Conservation (phyloP, 495 filamentous ascomycete genomes). For the Xylaria bambusicola region DNA sequence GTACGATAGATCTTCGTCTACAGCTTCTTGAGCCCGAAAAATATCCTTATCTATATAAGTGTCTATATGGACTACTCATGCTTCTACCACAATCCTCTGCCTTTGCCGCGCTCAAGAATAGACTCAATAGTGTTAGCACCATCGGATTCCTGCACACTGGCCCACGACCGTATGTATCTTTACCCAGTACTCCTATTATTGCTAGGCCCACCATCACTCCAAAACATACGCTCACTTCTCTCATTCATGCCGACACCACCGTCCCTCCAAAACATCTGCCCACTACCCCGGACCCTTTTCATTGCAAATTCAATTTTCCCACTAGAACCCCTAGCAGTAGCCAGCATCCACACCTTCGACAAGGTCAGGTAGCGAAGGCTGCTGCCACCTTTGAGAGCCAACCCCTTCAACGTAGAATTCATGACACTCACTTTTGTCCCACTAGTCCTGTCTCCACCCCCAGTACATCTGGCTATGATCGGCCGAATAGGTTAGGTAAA, state of each 20-base stretch:
- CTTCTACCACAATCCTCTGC: slow-evolving; percentile 95
- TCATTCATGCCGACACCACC: too few relatives aligned
- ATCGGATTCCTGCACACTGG: slow-evolving; percentile 92
- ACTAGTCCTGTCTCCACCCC: slow-evolving; percentile 50
- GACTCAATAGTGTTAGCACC: slow-evolving; percentile 92
- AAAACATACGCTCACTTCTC: too few relatives aligned
- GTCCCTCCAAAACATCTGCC: too few relatives aligned
- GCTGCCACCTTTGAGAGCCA: slow-evolving; percentile 35
- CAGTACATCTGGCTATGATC: slow-evolving; percentile 63
- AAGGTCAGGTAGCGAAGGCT: slow-evolving; percentile 43
- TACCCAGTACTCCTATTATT: not conserved
- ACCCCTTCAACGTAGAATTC: slow-evolving; percentile 26
- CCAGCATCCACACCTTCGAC: slow-evolving; percentile 35
- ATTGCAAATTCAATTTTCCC: too few relatives aligned
- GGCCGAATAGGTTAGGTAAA: slow-evolving; percentile 75
- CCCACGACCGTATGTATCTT: slow-evolving; percentile 70
- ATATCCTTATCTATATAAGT: slow-evolving; percentile 96
- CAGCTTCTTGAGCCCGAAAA: slow-evolving; percentile 98
- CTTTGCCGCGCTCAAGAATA: slow-evolving; percentile 95
- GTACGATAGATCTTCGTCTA: slow-evolving; percentile 74
- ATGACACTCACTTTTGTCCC: slow-evolving; percentile 33
- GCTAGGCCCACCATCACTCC: too few relatives aligned
- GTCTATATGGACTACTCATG: slow-evolving; percentile 96
- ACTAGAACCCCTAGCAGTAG: slow-evolving; percentile 16
- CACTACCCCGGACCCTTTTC: too few relatives aligned